Evolutionary conservation across 1,284 basidiomycete species (phyloP), one percentile per base, ranked within the genome.

Genomic region (Gomphus bonarii): DNA sequence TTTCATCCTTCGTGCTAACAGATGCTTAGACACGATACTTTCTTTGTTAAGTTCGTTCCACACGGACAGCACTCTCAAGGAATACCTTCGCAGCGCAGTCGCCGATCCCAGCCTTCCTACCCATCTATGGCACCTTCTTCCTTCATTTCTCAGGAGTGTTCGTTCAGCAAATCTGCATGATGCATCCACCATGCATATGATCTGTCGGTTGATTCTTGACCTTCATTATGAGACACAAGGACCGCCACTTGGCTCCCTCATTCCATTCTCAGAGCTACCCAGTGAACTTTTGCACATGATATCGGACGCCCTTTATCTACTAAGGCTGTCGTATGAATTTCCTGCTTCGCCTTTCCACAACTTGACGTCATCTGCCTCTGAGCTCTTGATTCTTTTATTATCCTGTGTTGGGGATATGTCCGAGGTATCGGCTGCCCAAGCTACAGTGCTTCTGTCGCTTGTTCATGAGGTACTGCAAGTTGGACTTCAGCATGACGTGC

Each of bases 191-290:
- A 71, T 89, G 40, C 79, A 86, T 64, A 76, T 77, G 63, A 76
- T 89, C 9, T 88, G 84, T 66, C 77, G 77, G 49, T 72, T 82
- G 42, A 80, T 78, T 6, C 69, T 87, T 47, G 78, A 85, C 56
- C 72, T 72, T 3, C 81, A 85, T 64, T 82, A 84, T 64, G 69
- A 78, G 12, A 77, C 80, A 28, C 77, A 79, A n/a, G 61, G 77
- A 54, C 67, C 76, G 22, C 70, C 81, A 0, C 65, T 75, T 1
- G 75, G 77, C 6, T 80, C 82, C 10, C 65, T 84, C 46, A 70
- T 85, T 14, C 69, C 77, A 0, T 72, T 71, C 38, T 62, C 72
- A 18, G 75, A 80, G 58, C 72, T 79, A 9, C 69, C 42, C 14
- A 51, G 60, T 20, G 55, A 59, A 25, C 20, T 81, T 10, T 65